Evolutionary conservation across 768 basidiomycete genomes (phyloP).

Genomic region (Psilocybe subaeruginosa): DNA sequence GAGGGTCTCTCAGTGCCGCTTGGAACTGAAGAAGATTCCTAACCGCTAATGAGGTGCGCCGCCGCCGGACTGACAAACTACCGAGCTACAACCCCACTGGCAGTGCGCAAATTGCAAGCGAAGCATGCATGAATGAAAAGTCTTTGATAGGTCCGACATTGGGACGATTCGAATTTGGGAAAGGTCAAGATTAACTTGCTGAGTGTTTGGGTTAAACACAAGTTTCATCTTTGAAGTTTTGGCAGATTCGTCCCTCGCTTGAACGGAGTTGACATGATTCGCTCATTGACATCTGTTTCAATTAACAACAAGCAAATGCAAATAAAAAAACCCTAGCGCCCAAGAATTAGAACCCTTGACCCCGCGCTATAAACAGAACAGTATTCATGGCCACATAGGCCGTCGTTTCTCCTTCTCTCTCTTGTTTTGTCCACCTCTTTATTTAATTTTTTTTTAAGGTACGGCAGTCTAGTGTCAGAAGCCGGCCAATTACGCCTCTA

Average conservation of each 20-base stretch:
- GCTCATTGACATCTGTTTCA: conserved; percentile 4
- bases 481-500: not conserved
- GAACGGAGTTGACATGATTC: not conserved
- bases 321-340: conserved; percentile 24
- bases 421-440: not conserved
- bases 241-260: no score
- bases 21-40: not conserved
- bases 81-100: not conserved
- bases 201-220: no score
- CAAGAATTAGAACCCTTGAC: conserved; percentile 7
- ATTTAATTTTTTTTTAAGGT: not conserved
- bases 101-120: no score
- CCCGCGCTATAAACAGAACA: conserved; percentile 9
- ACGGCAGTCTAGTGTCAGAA: not conserved
- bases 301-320: conserved; percentile 15
- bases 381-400: not conserved
- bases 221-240: no score
- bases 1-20: not conserved
- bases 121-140: no score
- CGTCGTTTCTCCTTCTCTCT: conserved; percentile 13
- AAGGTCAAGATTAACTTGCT: no score
- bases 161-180: no score
- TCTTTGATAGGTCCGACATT: no score
- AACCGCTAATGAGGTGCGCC: no score
- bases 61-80: not conserved